Evolutionary conservation across 106 monocot species (phyloP).

Genomic region (Agapanthus africanus): DNA sequence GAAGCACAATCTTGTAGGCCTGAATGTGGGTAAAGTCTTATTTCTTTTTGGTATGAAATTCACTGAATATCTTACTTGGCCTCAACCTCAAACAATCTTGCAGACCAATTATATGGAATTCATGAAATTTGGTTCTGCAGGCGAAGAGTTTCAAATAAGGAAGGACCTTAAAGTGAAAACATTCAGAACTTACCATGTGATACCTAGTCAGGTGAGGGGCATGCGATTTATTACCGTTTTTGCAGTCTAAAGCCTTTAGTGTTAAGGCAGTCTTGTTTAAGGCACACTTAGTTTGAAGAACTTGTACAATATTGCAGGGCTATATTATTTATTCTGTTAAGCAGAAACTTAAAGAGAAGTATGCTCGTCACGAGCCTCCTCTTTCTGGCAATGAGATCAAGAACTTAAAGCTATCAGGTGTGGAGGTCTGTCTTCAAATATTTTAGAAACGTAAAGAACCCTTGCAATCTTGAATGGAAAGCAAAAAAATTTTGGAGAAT

Average conservation of each 20-base stretch:
- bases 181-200: slow-evolving; percentile 82
- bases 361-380: slow-evolving; percentile 45
- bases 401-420: slow-evolving; percentile 66
- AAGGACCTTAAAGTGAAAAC: slow-evolving; percentile 86
- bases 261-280: background rate
- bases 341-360: slow-evolving; percentile 82
- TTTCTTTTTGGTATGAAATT: background rate
- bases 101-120: no score
- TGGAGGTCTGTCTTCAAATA: slow-evolving; percentile 69
- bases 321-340: slow-evolving; percentile 83
- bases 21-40: slow-evolving; percentile 52
- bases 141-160: slow-evolving; percentile 75
- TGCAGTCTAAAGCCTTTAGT: background rate
- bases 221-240: background rate
- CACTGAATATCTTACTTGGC: background rate
- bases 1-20: slow-evolving; percentile 56
- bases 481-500: no score
- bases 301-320: slow-evolving; percentile 49
- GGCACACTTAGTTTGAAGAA: background rate
- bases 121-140: slow-evolving; percentile 24
- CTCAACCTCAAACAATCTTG: no score
- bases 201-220: slow-evolving; percentile 70
- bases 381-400: slow-evolving; percentile 65
- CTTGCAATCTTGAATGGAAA: no score
- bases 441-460: no score